phyloP scores from a whole-genome alignment of 306 rosid species.

The Quercus rubra region DNA sequence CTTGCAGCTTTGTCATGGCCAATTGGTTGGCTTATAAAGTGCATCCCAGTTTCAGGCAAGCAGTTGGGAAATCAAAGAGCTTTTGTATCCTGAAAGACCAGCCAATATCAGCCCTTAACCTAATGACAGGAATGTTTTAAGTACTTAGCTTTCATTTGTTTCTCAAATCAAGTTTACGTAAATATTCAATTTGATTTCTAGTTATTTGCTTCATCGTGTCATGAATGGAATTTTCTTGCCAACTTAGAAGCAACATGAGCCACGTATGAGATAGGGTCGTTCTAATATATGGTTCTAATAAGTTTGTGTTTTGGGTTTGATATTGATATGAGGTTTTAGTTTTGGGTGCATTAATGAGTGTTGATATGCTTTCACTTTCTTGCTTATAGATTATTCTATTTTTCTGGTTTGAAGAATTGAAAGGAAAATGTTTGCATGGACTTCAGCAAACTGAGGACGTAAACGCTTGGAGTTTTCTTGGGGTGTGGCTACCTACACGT shows the following conservation, averaged over 20 bases:
- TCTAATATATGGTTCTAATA: conserved; percentile 42
- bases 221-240: conserved; percentile 2
- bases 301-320: neutral
- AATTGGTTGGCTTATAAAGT: conserved; percentile 25
- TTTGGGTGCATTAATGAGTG: conserved; percentile 38
- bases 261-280: conserved; percentile 32
- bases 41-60: conserved; percentile 12
- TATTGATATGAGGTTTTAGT: too few relatives aligned
- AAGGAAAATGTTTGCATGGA: conserved; percentile 19
- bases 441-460: conserved; percentile 10
- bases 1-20: conserved; percentile 32
- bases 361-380: conserved; percentile 33
- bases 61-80: neutral
- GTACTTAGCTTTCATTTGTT: too few relatives aligned
- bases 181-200: too few relatives aligned
- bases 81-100: neutral
- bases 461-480: conserved; percentile 18
- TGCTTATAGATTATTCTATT: conserved; percentile 2
- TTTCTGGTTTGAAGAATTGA: conserved; percentile 7
- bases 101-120: too few relatives aligned
- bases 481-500: conserved; percentile 56
- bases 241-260: conserved; percentile 41
- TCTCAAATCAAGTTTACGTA: too few relatives aligned
- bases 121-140: too few relatives aligned
- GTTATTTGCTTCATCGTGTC: too few relatives aligned